These are phyloP conservation scores for Ganoderma boninense DNA, from an alignment of 1,284 basidiomycete species.

Conservation along the genomic window DNA sequence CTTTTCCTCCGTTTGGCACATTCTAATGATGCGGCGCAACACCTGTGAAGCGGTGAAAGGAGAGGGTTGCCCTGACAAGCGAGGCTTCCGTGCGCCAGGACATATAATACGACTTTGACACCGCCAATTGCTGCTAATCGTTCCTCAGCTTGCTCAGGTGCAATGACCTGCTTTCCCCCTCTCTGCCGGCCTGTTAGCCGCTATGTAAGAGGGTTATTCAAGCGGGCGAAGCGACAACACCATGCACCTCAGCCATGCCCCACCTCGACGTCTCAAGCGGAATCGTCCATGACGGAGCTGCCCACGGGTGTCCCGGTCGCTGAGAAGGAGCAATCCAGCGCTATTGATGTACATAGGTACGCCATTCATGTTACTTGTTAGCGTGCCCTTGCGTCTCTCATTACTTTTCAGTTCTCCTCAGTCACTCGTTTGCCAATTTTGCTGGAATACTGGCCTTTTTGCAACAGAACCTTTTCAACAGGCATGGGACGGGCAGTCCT, in stretches of 20 bases:
- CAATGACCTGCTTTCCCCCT: conserved; percentile 23
- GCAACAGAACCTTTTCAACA: conserved; percentile 19
- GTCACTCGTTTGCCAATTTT: conserved; percentile 24
- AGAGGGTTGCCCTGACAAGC: conserved; percentile 19
- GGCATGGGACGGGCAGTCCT: conserved; percentile 17
- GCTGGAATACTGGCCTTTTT: conserved; percentile 22
- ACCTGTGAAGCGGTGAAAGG: conserved; percentile 20
- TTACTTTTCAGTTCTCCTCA: not conserved
- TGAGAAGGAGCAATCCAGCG: not conserved
- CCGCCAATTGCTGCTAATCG: not conserved
- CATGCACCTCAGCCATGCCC: conserved; percentile 2
- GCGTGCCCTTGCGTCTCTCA: not conserved
- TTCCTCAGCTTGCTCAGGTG: not conserved
- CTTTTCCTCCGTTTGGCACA: not conserved
- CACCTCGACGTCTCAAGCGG: not conserved
- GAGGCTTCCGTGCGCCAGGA: conserved; percentile 20
- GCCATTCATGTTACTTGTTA: not conserved
- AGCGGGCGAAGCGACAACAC: not conserved
- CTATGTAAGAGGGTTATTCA: conserved; percentile 12
- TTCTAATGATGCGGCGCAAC: conserved; percentile 10
- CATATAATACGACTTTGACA: conserved; percentile 13
- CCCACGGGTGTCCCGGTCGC: conserved; percentile 1
- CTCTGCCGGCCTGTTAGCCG: conserved; percentile 10
- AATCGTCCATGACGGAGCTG: conserved; percentile 12
- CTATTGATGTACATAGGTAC: conserved; percentile 9